Percentiles rank a stretch among this genome's conserved stretches.
Conservation (phyloP, 1,139 yeast genomes). For the Yamadazyma sp. region DNA sequence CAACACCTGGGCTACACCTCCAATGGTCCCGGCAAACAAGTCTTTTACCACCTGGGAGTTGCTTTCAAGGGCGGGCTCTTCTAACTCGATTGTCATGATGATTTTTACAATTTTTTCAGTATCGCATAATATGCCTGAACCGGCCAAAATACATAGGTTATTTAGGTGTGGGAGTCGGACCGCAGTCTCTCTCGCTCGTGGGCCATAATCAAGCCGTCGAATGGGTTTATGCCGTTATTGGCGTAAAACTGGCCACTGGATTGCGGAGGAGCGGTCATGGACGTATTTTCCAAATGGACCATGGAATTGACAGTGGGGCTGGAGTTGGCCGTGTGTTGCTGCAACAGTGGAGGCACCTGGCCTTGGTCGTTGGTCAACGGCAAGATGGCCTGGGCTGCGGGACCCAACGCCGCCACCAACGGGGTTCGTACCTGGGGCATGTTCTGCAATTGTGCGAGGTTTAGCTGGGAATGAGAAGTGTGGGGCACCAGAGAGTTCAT, state of each 20-base stretch:
- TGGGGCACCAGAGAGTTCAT: not conserved
- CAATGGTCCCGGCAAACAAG: conserved; percentile 85
- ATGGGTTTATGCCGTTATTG: conserved; percentile 41
- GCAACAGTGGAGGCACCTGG: conserved; percentile 5
- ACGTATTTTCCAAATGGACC: conserved; percentile 14
- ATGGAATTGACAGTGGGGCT: conserved; percentile 23
- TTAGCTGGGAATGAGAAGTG: conserved; percentile 16
- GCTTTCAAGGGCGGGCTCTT: conserved; percentile 45
- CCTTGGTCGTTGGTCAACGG: conserved; percentile 13
- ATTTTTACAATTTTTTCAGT: conserved; percentile 7
- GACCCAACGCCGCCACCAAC: conserved; percentile 31
- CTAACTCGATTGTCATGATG: conserved; percentile 43
- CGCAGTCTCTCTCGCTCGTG: conserved; percentile 7
- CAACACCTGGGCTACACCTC: conserved; percentile 91
- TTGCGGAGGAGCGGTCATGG: conserved; percentile 33
- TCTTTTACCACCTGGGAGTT: conserved; percentile 70
- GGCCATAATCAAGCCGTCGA: conserved; percentile 41
- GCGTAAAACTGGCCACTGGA: conserved; percentile 39
- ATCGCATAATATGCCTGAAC: conserved; percentile 1
- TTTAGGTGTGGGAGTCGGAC: not conserved
- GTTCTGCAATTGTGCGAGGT: conserved; percentile 11
- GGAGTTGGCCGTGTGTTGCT: conserved; percentile 5
- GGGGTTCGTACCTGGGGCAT: conserved; percentile 33
- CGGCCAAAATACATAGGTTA: not conserved
- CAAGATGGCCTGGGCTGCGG: conserved; percentile 24